A percentile compares a stretch with the other conserved stretches of the same genome.
These are phyloP conservation scores for Piloderma croceum DNA, from an alignment of 768 basidiomycete species.

Conservation along the genomic window DNA sequence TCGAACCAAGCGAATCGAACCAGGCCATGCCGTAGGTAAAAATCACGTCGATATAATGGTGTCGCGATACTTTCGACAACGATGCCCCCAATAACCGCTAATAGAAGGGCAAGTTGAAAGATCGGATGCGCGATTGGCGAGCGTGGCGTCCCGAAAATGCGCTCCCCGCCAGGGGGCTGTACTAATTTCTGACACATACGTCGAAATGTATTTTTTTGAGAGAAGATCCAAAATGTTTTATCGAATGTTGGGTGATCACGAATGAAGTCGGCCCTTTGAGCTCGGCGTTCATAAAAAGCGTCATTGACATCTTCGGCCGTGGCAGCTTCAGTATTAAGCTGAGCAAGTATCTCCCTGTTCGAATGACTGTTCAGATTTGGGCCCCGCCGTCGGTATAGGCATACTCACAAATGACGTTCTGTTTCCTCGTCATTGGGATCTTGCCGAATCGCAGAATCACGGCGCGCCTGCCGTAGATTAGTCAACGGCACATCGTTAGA, in stretches of 20 bases:
- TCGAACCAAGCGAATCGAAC: constrained; percentile 83
- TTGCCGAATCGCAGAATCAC: constrained; percentile 24
- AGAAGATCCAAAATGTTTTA: constrained; percentile 83
- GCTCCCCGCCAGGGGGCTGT: constrained; percentile 75
- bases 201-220: constrained; percentile 71
- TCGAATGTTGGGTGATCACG: constrained; percentile 85
- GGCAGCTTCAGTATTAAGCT: constrained; percentile 50
- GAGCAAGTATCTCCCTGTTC: constrained; percentile 61
- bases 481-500: constrained; percentile 55
- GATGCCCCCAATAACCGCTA: constrained; percentile 76
- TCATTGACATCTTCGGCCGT: constrained; percentile 54
- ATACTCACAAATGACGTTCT: constrained; percentile 68
- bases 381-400: not conserved
- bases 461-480: constrained; percentile 38
- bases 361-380: constrained; percentile 1
- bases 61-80: constrained; percentile 80
- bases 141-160: constrained; percentile 75
- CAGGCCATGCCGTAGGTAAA: constrained; percentile 53
- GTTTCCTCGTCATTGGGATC: constrained; percentile 51
- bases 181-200: constrained; percentile 78
- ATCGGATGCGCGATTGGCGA: constrained; percentile 59
- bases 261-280: constrained; percentile 83
- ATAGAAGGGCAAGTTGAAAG: constrained; percentile 69
- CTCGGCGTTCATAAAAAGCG: constrained; percentile 60
- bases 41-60: constrained; percentile 74